Base-by-base conservation (phyloP, 805 yeast species). In the Metschnikowia shivogae region DNA sequence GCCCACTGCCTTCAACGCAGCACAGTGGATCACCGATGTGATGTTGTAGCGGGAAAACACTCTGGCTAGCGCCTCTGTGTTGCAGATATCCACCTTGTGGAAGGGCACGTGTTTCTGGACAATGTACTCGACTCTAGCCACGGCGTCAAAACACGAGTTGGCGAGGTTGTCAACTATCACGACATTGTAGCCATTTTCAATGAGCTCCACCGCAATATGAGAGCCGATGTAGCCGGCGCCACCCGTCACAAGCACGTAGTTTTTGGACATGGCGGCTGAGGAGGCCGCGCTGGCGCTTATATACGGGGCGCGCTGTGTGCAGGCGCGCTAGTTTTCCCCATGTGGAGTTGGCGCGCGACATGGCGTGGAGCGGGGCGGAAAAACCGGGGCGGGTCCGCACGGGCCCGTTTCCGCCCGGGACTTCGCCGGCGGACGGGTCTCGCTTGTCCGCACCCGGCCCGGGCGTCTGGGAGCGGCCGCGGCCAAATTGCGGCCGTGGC, bases 151-250 rank as follows among this genome's bases (percentile, higher is more conserved):
- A 33, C 82, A 75, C 2, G 93, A 82, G 57, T 84, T 86, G 56
- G 72, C 65, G 47, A 84, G 68, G 61, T 82, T 83, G 62, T 86
- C 95, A 19, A 82, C 79, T 36, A 86, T 76, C n/a, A 86, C 81
- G 28, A 85, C 88, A 26, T 82, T 74, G 56, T 80, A 76, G 22
- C 87, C 88, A 42, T 77, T 72, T 48, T 76, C 73, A 40, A 82
- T 60, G 43, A 83, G 72, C 55, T 80, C 85, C 39, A 81, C 78
- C 13, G 77, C 86, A 1, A 92, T 83, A 60, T 86, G 93, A 8
- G 92, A 83, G 22, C 93, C 95, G 57, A 87, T 85, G 65, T 86
- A 86, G 17, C 95, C 93, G 24, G 92, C 87, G 39, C 95, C 95
- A 36, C 95, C 95, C 19, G 93, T 85, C 26, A 86, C 90, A 43